Evolutionary conservation across 305 asterid species (phyloP).

Genomic region (Plantago coronopus): DNA sequence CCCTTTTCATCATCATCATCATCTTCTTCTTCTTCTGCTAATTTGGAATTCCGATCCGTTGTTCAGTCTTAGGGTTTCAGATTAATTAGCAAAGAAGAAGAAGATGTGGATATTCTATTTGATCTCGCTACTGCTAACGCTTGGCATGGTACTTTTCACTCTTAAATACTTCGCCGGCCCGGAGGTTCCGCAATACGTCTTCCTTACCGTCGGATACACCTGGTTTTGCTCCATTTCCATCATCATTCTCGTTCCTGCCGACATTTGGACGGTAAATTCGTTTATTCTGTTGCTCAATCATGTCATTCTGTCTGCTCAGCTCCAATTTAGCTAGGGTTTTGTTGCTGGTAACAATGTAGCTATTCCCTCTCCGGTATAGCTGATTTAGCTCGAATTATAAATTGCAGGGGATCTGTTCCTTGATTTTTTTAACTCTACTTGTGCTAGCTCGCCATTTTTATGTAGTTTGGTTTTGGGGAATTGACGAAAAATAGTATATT

Average conservation of each 20-base stretch:
- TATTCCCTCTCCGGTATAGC: too few relatives aligned
- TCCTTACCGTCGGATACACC: constrained; percentile 87
- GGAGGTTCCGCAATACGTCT: constrained; percentile 85
- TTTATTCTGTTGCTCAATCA: constrained; percentile 1
- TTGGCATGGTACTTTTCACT: constrained; percentile 82
- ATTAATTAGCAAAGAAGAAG: not conserved
- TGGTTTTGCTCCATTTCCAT: constrained; percentile 96
- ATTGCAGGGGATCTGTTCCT: too few relatives aligned
- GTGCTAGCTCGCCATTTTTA: too few relatives aligned
- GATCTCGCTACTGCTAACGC: constrained; percentile 95
- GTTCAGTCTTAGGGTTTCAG: constrained; percentile 13
- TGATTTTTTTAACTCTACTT: too few relatives aligned
- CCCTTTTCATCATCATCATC: too few relatives aligned
- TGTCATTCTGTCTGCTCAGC: constrained; percentile 3
- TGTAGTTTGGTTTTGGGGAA: too few relatives aligned
- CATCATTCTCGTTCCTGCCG: constrained; percentile 97
- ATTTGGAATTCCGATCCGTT: constrained; percentile 14
- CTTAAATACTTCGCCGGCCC: constrained; percentile 92
- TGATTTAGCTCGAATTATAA: too few relatives aligned
- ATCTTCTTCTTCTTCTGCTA: not conserved
- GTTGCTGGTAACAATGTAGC: not conserved
- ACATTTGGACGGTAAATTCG: constrained; percentile 84
- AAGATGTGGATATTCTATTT: constrained; percentile 96
- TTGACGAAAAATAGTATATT: too few relatives aligned
- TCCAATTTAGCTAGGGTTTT: not conserved